Evolutionary conservation across 164 flowering plant species (phyloP), one percentile per base, ranked within the genome.

Genomic region (Stephania cephalantha): DNA sequence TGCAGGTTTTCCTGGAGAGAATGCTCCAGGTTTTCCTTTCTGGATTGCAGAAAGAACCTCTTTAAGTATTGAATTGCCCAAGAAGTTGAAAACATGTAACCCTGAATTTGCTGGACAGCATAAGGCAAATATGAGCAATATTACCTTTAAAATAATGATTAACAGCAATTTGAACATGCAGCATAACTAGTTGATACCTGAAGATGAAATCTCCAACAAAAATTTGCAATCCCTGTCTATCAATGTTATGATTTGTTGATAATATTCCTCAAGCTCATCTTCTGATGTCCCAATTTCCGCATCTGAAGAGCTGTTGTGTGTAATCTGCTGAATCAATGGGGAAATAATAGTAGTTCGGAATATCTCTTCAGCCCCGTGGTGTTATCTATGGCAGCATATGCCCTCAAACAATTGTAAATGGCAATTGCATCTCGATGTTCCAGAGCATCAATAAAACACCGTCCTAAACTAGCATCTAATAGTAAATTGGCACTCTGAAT

Each of bases 341-440:
- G 89, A 86, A 55, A 94, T 96, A 61, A 94, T 74, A 74, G 89
- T 92, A 4, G 87, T 81, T 69, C 97, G 92, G 73, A 94, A 94
- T 76, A 90, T 85, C 76, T 92, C 99, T 84, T 96, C 99, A 17
- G 98, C 96, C 78, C 87, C 11, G 61, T 81, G 53, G 95, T 91
- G 84, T 92, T 94, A 81, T 96, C 99, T 81, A 91, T 87, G 42
- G 99, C 97, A 80, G 98, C 99, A 88, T 92, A 94, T 68, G 99
- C 99, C 77, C 98, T 93, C 73, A 94, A 86, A 79, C 99, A 96
- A 82, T 96, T 96, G 84, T 87, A 96, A 75, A 96, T 89, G 72
- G 90, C 91, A 87, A 77, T 92, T 79, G 80, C 90, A 83, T 94
- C 97, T 64, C 83, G 85, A 79, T 94, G 89, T 78, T 90, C 92